Conservation (phyloP, 2,329 filamentous ascomycete species). For the Botrytis fragariae region DNA sequence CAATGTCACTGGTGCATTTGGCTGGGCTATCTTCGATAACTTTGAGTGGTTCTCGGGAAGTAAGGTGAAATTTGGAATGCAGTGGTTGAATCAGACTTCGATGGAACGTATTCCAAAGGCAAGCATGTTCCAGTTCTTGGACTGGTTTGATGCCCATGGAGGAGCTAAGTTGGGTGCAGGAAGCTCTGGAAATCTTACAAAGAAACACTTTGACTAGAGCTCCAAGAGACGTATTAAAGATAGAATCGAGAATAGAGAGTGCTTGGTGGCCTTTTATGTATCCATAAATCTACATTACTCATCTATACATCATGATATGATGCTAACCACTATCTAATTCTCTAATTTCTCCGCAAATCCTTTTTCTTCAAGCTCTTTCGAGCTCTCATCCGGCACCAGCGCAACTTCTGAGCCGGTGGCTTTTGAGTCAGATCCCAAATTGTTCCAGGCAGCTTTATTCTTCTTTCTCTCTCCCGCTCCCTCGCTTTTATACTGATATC, state of each 20-base stretch:
- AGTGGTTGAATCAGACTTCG: constrained; percentile 41
- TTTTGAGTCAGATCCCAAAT: constrained; percentile 43
- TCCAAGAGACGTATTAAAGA: not conserved
- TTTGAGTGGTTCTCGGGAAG: constrained; percentile 44
- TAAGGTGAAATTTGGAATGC: constrained; percentile 32
- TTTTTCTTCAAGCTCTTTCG: constrained; percentile 51
- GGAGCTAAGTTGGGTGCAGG: constrained; percentile 19
- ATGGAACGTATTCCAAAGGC: constrained; percentile 34
- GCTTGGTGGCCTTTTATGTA: not conserved
- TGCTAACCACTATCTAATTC: not conserved
- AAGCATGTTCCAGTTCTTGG: constrained; percentile 36
- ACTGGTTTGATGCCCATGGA: constrained; percentile 33
- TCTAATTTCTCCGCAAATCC: constrained; percentile 51
- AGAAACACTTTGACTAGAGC: not conserved
- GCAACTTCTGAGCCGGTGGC: constrained; percentile 5
- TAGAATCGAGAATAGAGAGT: not conserved
- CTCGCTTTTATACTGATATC: constrained; percentile 76
- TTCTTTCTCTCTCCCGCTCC: constrained; percentile 60
- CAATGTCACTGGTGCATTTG: constrained; percentile 76
- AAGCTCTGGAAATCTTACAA: constrained; percentile 10
- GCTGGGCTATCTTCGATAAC: constrained; percentile 78
- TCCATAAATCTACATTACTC: not conserved
- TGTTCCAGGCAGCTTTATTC: constrained; percentile 63
- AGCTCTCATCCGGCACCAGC: constrained; percentile 51
- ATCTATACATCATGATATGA: not conserved